Evolutionary conservation across 202 grass and related monocot species (phyloP).

Genomic region (Thinopyrum obtusiflorum): DNA sequence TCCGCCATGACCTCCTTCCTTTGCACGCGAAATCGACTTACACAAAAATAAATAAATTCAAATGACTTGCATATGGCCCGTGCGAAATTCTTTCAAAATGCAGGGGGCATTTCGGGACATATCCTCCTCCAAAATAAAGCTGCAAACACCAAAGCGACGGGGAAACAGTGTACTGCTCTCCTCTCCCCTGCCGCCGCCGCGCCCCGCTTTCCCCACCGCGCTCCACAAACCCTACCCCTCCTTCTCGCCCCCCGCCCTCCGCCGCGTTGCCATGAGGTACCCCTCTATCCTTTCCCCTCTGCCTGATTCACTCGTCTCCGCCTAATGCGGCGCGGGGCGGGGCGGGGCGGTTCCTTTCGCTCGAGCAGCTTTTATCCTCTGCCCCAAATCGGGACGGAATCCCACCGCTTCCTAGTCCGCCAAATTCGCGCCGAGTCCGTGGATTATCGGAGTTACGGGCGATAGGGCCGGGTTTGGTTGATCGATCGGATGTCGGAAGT

Average conservation of each 20-base stretch:
- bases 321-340: too few relatives aligned
- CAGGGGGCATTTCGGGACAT: neutral
- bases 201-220: slow-evolving; percentile 1
- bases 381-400: neutral
- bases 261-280: slow-evolving; percentile 32
- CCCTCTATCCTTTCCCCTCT: neutral
- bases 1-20: too few relatives aligned
- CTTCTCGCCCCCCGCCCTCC: neutral
- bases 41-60: too few relatives aligned
- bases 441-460: neutral
- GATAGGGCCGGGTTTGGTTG: neutral
- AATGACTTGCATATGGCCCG: too few relatives aligned
- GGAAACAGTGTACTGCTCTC: neutral
- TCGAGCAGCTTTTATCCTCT: neutral
- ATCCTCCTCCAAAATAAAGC: neutral
- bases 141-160: neutral
- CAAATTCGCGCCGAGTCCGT: neutral
- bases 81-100: neutral
- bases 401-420: neutral
- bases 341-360: neutral
- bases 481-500: neutral
- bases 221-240: slow-evolving; percentile 12
- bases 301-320: neutral
- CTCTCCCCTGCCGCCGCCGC: neutral
- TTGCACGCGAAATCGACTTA: too few relatives aligned